Conservation (phyloP, 192 early-diverging fungal species). For the Mortierella antarctica region DNA sequence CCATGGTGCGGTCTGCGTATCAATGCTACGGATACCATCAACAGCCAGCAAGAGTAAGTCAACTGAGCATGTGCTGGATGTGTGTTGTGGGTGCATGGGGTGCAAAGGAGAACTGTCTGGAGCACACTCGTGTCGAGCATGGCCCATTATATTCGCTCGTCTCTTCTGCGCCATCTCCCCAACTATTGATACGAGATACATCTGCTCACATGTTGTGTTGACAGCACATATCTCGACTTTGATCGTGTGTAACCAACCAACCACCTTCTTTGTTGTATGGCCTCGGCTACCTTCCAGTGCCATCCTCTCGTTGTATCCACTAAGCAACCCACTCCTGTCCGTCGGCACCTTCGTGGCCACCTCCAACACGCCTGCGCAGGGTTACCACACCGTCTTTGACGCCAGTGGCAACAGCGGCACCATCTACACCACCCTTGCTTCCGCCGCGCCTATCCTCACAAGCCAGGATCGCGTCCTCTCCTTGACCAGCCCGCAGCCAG, state of each 20-base stretch:
- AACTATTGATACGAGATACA: too few relatives aligned
- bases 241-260: neutral
- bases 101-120: too few relatives aligned
- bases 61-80: neutral
- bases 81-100: too few relatives aligned
- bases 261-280: neutral
- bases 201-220: too few relatives aligned
- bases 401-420: neutral
- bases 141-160: too few relatives aligned
- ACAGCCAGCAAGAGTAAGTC: slow-evolving; percentile 20
- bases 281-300: neutral
- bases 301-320: slow-evolving; percentile 4
- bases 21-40: slow-evolving; percentile 12
- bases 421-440: slow-evolving; percentile 12
- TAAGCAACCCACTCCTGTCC: slow-evolving; percentile 7
- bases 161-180: too few relatives aligned
- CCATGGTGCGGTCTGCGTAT: slow-evolving; percentile 23
- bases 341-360: slow-evolving; percentile 25
- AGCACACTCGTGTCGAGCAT: too few relatives aligned
- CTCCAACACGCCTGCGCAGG: slow-evolving; percentile 18
- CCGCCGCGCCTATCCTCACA: neutral
- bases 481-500: slow-evolving; percentile 11
- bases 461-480: slow-evolving; percentile 1
- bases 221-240: too few relatives aligned
- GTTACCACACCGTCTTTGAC: slow-evolving; percentile 38